Percentiles rank a stretch among this genome's conserved stretches.
Evolutionary conservation across 306 rosid species (phyloP).

Genomic region (Lathyrus oleraceus): DNA sequence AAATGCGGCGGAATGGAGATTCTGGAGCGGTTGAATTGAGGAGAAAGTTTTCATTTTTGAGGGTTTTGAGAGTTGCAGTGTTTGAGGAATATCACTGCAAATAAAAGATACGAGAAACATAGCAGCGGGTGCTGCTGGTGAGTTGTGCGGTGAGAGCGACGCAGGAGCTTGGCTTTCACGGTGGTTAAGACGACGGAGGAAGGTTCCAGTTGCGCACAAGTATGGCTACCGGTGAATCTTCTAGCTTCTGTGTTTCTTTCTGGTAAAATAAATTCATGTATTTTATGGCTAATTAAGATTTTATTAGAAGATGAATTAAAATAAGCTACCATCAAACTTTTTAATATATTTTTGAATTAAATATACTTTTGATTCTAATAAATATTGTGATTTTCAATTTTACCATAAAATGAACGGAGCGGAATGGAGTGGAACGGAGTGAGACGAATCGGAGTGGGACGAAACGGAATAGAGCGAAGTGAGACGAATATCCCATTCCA

Average conservation of each 20-base stretch:
- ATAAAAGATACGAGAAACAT: background rate
- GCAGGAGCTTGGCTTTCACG: background rate
- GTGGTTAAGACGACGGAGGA: background rate
- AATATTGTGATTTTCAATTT: too few species aligned
- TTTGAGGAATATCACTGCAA: background rate
- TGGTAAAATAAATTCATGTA: too few species aligned
- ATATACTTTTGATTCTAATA: too few species aligned
- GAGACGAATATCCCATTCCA: too few species aligned
- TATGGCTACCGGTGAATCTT: background rate
- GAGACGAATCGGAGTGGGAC: too few species aligned
- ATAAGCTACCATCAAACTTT: too few species aligned
- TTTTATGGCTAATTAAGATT: too few species aligned
- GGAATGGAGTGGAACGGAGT: too few species aligned
- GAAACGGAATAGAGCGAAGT: too few species aligned
- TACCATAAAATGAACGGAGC: too few species aligned
- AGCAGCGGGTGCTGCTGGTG: background rate
- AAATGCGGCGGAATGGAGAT: slow-evolving; percentile 1
- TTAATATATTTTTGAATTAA: too few species aligned
- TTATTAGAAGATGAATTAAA: too few species aligned
- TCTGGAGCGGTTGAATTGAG: slow-evolving; percentile 31
- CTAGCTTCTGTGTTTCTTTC: background rate
- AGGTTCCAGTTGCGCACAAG: background rate
- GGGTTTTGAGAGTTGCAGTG: background rate
- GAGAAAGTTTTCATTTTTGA: slow-evolving; percentile 30
- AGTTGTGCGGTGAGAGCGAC: background rate